Percentiles rank a stretch among this genome's conserved stretches.
These are phyloP conservation scores for Rhodotorula kratochvilovae DNA, from an alignment of 768 basidiomycete species.

Conservation along the genomic window DNA sequence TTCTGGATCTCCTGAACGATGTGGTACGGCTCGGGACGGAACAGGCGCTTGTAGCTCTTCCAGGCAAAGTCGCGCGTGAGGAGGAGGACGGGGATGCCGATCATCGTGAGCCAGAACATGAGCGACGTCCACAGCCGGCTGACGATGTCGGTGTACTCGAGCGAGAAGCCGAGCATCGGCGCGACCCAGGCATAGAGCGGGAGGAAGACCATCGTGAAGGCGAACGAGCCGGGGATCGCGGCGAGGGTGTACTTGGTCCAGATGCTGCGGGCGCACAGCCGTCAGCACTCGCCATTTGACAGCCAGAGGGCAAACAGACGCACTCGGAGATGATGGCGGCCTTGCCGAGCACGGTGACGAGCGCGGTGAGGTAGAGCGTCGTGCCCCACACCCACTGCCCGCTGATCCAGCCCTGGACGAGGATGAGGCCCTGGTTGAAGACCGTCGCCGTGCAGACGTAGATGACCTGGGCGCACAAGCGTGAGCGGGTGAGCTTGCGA, in stretches of 20 bases:
- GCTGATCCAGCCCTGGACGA: slow-evolving; percentile 70
- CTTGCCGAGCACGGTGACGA: slow-evolving; percentile 93
- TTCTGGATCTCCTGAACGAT: slow-evolving; percentile 99
- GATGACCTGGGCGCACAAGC: slow-evolving; percentile 57
- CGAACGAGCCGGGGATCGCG: slow-evolving; percentile 95
- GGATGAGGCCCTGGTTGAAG: slow-evolving; percentile 89
- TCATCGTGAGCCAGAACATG: slow-evolving; percentile 82
- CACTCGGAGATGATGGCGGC: slow-evolving; percentile 96
- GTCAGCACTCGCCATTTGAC: neutral
- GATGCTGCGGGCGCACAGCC: slow-evolving; percentile 55
- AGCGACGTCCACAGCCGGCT: slow-evolving; percentile 80
- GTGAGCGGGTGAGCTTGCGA: neutral
- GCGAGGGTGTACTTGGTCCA: slow-evolving; percentile 97
- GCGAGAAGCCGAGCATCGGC: slow-evolving; percentile 79
- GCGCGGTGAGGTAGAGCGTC: slow-evolving; percentile 84
- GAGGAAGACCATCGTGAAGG: slow-evolving; percentile 92
- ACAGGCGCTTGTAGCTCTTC: slow-evolving; percentile 95
- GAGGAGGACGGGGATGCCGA: slow-evolving; percentile 78
- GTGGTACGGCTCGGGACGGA: slow-evolving; percentile 87
- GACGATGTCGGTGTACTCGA: slow-evolving; percentile 83
- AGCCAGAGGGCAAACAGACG: slow-evolving; percentile 44
- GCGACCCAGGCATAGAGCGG: slow-evolving; percentile 85
- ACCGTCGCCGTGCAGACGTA: slow-evolving; percentile 82
- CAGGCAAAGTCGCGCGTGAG: slow-evolving; percentile 84
- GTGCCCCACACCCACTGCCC: slow-evolving; percentile 99